Conservation (phyloP, 1,284 basidiomycete species). For the Apiotrichum siamense region DNA sequence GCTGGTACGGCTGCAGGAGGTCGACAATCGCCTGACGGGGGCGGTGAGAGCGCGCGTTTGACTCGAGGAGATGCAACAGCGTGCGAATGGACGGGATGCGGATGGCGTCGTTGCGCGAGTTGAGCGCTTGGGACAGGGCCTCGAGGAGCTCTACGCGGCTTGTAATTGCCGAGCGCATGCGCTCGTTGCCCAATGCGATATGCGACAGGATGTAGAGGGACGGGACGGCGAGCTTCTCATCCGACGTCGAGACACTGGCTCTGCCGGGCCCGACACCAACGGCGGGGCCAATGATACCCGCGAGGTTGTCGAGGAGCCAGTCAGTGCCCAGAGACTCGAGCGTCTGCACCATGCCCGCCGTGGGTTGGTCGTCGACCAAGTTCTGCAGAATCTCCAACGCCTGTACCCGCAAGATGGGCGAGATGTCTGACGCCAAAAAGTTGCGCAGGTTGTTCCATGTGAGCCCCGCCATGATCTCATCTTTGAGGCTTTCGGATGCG, state of each 20-base stretch:
- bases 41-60: constrained; percentile 25
- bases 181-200: constrained; percentile 40
- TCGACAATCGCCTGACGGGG: constrained; percentile 37
- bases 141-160: constrained; percentile 31
- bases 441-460: constrained; percentile 52
- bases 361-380: constrained; percentile 35
- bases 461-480: constrained; percentile 58
- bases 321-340: constrained; percentile 35
- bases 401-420: constrained; percentile 33
- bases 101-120: constrained; percentile 21
- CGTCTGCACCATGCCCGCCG: constrained; percentile 27
- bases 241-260: not conserved
- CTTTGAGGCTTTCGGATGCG: constrained; percentile 57
- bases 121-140: constrained; percentile 23
- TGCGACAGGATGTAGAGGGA: constrained; percentile 39
- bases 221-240: constrained; percentile 13
- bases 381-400: constrained; percentile 42
- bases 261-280: not conserved
- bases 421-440: constrained; percentile 15
- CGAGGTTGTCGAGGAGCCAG: constrained; percentile 20
- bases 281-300: not conserved
- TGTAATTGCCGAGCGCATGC: constrained; percentile 27
- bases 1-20: constrained; percentile 38
- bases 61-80: constrained; percentile 39
- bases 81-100: constrained; percentile 38